Evolutionary conservation across 2,329 filamentous ascomycete species (phyloP), one percentile per base, ranked within the genome.

Genomic region (Botrytis tulipae): DNA sequence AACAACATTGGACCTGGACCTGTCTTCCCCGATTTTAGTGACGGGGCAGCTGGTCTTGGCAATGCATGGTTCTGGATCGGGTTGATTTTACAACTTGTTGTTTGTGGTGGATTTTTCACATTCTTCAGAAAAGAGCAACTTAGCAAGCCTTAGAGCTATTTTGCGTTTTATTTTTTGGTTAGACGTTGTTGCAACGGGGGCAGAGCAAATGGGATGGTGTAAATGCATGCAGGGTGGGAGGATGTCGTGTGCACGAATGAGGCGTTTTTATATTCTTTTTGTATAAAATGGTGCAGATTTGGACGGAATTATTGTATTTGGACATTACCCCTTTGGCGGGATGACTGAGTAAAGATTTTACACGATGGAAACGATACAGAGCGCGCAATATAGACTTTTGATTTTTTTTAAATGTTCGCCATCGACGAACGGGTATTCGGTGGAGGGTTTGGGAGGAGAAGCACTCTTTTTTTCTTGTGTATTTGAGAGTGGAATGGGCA

Each of bases 121-220:
- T 89, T 86, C 81, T 89, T 88, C 82, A 81, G 87, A 73, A 88
- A 87, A 81, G 87, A 89, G 80, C 87, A 89, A 81, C 83, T 89
- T 75, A 83, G 83, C 66, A 89, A 89, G 82, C 87, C 87, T 37
- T 85, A 74, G 59, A 71, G 42, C 48, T 66, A 46, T 44, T 29
- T 62, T 70, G 67, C 54, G 16, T 70, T 70, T 61, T 29, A 14
- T 42, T 69, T 69, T 42, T 42, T 42, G 29, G 42, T n/a, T 61
- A 29, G n/a, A 29, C 40, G n/a, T n/a, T 70, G 25, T 68, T 42
- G 35, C n/a, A 18, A 57, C 29, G 46, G 16, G 66, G 32, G 48
- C 20, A 57, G 37, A 25, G 35, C 35, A 40, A 40, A 69, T 42
- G 40, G 61, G n/a, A n/a, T 42, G 14, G 48, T 69, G 48, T 69